Evolutionary conservation across 2,329 filamentous ascomycete species (phyloP).

Genomic region (Thielaviopsis euricoi): DNA sequence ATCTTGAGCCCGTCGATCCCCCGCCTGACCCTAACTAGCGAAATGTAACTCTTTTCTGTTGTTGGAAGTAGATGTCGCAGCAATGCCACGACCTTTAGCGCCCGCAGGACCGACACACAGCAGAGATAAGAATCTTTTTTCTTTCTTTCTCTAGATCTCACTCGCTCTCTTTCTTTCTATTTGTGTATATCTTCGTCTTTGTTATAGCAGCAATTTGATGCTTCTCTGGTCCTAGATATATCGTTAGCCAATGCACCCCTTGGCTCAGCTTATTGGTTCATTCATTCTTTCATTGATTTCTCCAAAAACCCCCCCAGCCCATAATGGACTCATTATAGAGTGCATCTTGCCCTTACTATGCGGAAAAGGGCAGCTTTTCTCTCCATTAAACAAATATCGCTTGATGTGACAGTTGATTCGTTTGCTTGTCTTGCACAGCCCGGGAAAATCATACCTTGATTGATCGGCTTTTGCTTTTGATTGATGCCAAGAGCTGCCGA

Average conservation of each 20-base stretch:
- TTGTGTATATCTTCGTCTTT: background rate
- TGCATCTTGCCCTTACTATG: background rate
- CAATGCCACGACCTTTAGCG: background rate
- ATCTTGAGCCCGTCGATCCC: background rate
- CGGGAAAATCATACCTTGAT: background rate
- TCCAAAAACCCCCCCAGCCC: background rate
- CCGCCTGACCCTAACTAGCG: background rate
- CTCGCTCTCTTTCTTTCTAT: background rate
- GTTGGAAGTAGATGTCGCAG: background rate
- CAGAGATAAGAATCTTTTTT: background rate
- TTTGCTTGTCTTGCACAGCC: background rate
- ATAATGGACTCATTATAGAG: background rate
- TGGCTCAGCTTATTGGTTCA: background rate
- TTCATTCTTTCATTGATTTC: background rate
- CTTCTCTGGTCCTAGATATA: background rate
- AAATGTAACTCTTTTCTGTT: background rate
- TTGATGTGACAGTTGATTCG: background rate
- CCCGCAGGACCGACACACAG: background rate
- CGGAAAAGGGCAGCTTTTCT: background rate
- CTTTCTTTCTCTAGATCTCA: background rate
- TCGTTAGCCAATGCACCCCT: background rate
- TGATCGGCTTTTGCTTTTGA: background rate
- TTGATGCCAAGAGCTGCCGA: background rate
- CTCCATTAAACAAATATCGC: background rate
- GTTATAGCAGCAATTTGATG: background rate